Evolutionary conservation across 768 basidiomycete genomes (phyloP).

Genomic region (Phanerodontia chrysosporium): DNA sequence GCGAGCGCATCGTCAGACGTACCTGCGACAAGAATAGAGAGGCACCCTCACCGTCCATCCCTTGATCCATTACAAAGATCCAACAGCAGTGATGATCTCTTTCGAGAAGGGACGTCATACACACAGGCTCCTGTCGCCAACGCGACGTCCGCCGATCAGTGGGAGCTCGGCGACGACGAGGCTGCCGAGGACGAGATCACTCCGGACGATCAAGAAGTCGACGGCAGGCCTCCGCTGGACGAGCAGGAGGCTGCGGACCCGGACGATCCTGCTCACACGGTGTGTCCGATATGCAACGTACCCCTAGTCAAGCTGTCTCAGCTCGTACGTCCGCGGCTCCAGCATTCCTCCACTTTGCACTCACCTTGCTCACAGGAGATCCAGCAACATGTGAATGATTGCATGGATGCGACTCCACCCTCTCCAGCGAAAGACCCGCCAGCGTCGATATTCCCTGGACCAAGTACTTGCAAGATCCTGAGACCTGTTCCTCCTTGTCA

Average conservation of each 20-base stretch:
- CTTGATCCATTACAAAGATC: neutral
- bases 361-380: slow-evolving; percentile 35
- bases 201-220: slow-evolving; percentile 26
- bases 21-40: neutral
- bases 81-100: neutral
- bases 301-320: slow-evolving; percentile 23
- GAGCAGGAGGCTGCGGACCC: slow-evolving; percentile 10
- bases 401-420: slow-evolving; percentile 37
- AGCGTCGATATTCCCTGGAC: slow-evolving; percentile 2
- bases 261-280: slow-evolving; percentile 13
- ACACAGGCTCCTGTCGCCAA: neutral
- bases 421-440: slow-evolving; percentile 1
- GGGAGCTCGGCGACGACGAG: slow-evolving; percentile 77
- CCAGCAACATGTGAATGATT: slow-evolving; percentile 53
- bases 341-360: neutral
- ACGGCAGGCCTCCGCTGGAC: slow-evolving; percentile 22
- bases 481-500: neutral
- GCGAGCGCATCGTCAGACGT: neutral
- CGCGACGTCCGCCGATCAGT: slow-evolving; percentile 32
- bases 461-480: neutral
- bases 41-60: neutral
- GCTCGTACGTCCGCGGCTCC: slow-evolving; percentile 22
- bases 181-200: slow-evolving; percentile 29
- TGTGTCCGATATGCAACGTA: slow-evolving; percentile 30
- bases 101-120: slow-evolving; percentile 1